Base-by-base conservation (phyloP, 2,329 filamentous ascomycete genomes). In the Seiridium cupressi region DNA sequence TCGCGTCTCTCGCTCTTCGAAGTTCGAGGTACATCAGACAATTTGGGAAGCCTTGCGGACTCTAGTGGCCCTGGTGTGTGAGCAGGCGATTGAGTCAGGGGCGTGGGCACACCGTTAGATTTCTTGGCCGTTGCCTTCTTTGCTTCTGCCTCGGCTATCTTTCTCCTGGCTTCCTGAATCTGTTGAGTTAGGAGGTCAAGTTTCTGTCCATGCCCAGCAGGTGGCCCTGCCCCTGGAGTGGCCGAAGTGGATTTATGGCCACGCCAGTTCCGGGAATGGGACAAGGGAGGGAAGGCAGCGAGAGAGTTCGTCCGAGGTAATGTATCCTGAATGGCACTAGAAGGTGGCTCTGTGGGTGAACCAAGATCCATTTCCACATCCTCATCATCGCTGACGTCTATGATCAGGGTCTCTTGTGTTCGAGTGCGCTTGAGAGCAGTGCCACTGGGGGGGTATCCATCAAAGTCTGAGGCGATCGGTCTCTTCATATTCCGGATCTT, bases 351-450 rank as follows among this genome's bases (percentile, higher is more conserved):
- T 35, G 74, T 77, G 8, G 79, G 81, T 51, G 82, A 85, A 34
- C 85, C 85, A 32, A 89, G 80, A 40, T 90, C 88, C 86, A 89
- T 90, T 60, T 87, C 87, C 51, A 87, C 81, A 64, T 88, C 85
- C 59, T 86, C 85, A 55, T 80, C 84, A 35, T 96, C 93, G 70
- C 92, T 96, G 44, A 96, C 89, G 64, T 96, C 86, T 65, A 97
- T 96, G 44, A 97, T 84, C 57, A 96, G 84, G 3, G 83, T 71
- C 36, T 73, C 70, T 32, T 73, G 66, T 4, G 69, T 73, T 83
- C 55, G 87, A 81, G 32, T 88, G 54, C 88, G 85, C 66, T 90
- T 91, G 13, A 74, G 67, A 10, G 76, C 69, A 1, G 74, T 68
- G 2, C 71, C 67, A 0, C 70, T 68, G 11, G 75, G 70, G 0